Evolutionary conservation across 2,329 filamentous ascomycete species (phyloP).

Genomic region (Canariomyces notabilis): DNA sequence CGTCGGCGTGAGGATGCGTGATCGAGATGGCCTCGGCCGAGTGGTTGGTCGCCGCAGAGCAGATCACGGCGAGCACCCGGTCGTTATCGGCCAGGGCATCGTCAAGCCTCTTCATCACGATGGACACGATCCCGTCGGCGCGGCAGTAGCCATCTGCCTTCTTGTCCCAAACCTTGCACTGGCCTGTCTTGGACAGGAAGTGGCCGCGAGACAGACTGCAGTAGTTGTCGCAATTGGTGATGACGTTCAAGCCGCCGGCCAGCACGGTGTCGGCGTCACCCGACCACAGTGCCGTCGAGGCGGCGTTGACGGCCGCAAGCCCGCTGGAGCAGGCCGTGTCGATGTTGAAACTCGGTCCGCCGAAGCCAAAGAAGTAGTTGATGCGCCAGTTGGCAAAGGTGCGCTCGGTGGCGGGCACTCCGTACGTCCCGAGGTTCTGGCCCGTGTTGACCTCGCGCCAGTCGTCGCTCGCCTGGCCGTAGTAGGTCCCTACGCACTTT

Average conservation of each 20-base stretch:
- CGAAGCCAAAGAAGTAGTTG: constrained; percentile 31
- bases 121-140: constrained; percentile 32
- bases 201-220: constrained; percentile 7
- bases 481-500: constrained; percentile 64
- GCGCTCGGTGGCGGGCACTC: constrained; percentile 45
- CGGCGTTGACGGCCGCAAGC: constrained; percentile 27
- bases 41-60: constrained; percentile 52
- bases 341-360: constrained; percentile 26
- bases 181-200: constrained; percentile 4
- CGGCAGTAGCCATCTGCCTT: constrained; percentile 11
- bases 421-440: constrained; percentile 59
- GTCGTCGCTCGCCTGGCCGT: constrained; percentile 72
- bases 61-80: constrained; percentile 51
- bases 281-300: constrained; percentile 22
- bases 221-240: constrained; percentile 24
- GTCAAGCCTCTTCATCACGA: constrained; percentile 43
- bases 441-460: constrained; percentile 71
- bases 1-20: constrained; percentile 55
- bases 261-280: constrained; percentile 25
- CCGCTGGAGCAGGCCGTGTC: constrained; percentile 30
- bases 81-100: constrained; percentile 44
- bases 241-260: constrained; percentile 30
- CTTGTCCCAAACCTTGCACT: constrained; percentile 29
- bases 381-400: constrained; percentile 49
- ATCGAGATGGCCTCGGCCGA: constrained; percentile 53